Evolutionary conservation across 2,329 filamentous ascomycete species (phyloP).

Genomic region (Coniochaeta pulveracea): DNA sequence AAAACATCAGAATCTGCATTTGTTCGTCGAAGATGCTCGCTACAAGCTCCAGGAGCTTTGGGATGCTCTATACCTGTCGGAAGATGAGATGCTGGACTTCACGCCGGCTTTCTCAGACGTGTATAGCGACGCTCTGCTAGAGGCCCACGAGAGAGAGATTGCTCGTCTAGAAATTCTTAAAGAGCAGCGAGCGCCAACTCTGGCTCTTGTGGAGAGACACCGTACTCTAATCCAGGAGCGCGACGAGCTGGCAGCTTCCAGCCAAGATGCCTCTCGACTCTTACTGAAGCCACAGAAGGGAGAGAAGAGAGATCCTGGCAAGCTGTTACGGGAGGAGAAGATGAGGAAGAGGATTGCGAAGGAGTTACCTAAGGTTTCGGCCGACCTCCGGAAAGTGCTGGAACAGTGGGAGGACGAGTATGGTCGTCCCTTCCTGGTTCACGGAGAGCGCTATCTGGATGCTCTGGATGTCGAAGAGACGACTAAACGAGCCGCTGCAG

Average conservation of each 20-base stretch:
- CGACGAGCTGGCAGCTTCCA: conserved; percentile 78
- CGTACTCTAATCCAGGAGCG: conserved; percentile 73
- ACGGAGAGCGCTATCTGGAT: conserved; percentile 84
- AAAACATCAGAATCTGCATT: conserved; percentile 86
- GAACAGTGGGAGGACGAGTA: conserved; percentile 90
- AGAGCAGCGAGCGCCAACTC: conserved; percentile 76
- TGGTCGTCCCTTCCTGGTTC: conserved; percentile 83
- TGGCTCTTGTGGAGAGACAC: conserved; percentile 76
- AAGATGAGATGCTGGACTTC: conserved; percentile 98
- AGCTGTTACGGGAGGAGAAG: conserved; percentile 91
- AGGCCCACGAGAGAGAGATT: conserved; percentile 91
- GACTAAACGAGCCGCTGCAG: conserved; percentile 37
- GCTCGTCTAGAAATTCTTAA: conserved; percentile 66
- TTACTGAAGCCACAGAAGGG: conserved; percentile 88
- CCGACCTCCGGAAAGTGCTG: conserved; percentile 71
- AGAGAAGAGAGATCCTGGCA: conserved; percentile 87
- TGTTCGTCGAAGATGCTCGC: conserved; percentile 92
- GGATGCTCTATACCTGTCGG: conserved; percentile 88
- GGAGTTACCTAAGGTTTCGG: conserved; percentile 83
- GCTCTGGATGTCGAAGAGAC: conserved; percentile 56
- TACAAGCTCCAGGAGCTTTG: conserved; percentile 88
- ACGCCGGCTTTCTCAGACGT: conserved; percentile 95
- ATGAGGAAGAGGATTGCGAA: conserved; percentile 97
- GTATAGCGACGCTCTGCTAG: conserved; percentile 88
- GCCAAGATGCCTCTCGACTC: conserved; percentile 86